phyloP scores from a whole-genome alignment of 2,329 filamentous ascomycete species.

The Colletotrichum sp. region DNA sequence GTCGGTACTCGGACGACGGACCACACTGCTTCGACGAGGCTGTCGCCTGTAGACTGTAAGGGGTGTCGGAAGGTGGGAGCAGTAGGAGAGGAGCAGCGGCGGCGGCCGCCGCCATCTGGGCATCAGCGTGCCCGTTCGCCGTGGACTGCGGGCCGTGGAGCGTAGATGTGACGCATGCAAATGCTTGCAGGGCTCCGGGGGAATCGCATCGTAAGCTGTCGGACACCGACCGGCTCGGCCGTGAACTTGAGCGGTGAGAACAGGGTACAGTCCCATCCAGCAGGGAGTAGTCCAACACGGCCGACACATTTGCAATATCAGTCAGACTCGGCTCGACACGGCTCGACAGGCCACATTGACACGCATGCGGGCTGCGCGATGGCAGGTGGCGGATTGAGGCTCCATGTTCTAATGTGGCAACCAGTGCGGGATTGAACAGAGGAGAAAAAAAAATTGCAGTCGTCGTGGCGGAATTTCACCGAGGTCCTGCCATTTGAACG shows the following conservation, averaged over 20 bases:
- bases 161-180: background rate
- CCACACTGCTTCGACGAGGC: background rate
- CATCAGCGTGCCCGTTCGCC: background rate
- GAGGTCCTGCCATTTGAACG: background rate
- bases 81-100: background rate
- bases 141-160: background rate
- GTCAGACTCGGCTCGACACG: background rate
- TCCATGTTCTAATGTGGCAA: background rate
- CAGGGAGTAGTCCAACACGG: background rate
- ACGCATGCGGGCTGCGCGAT: background rate
- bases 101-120: background rate
- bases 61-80: background rate
- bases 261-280: background rate
- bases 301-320: background rate
- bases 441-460: background rate
- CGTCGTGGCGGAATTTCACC: conserved; percentile 2
- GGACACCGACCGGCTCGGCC: conserved; percentile 11
- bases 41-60: background rate
- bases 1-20: background rate
- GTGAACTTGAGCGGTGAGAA: conserved; percentile 6
- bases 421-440: background rate
- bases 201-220: background rate
- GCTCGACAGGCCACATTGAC: background rate
- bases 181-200: background rate
- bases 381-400: conserved; percentile 1